A percentile compares a stretch with the other conserved stretches of the same genome.
Evolutionary conservation across 2,329 filamentous ascomycete genomes (phyloP).

Genomic region (Waltergamsia citrina): DNA sequence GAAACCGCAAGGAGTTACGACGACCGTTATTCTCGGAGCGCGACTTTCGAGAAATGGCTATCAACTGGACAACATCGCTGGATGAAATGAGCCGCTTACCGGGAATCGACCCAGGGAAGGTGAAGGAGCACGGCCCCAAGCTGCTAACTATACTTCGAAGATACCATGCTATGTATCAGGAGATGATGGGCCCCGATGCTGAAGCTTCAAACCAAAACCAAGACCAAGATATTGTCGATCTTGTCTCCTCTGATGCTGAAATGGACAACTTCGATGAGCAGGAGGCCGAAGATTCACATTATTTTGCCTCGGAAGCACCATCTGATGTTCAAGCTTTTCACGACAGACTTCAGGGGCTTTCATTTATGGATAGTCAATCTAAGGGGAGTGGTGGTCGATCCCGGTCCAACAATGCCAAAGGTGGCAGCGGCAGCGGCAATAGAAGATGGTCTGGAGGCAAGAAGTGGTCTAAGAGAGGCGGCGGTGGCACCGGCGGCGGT

Average conservation of each 20-base stretch:
- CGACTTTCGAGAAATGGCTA: constrained; percentile 64
- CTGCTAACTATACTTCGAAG: constrained; percentile 50
- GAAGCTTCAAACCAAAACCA: constrained; percentile 7
- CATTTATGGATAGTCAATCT: constrained; percentile 10
- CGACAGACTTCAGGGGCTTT: constrained; percentile 16
- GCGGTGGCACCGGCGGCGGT: constrained; percentile 15
- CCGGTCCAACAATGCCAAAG: constrained; percentile 1
- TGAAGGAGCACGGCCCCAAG: constrained; percentile 48
- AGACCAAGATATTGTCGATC: constrained; percentile 39
- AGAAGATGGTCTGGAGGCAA: constrained; percentile 17
- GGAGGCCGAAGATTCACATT: constrained; percentile 34
- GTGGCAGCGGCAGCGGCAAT: constrained; percentile 9
- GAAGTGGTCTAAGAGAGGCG: constrained; percentile 16
- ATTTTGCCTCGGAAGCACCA: constrained; percentile 24
- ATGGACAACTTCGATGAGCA: constrained; percentile 25
- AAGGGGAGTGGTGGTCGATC: not conserved
- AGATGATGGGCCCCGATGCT: constrained; percentile 32
- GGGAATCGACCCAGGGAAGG: constrained; percentile 53
- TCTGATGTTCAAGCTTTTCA: constrained; percentile 24
- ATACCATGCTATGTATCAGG: constrained; percentile 34
- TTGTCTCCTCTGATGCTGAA: constrained; percentile 38
- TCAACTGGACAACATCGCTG: constrained; percentile 53
- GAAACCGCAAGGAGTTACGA: constrained; percentile 47
- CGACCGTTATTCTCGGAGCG: constrained; percentile 58
- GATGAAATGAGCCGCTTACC: constrained; percentile 55